phyloP scores from a whole-genome alignment of 2,329 filamentous ascomycete genomes.

The Sporothrix brunneoviolacea region DNA sequence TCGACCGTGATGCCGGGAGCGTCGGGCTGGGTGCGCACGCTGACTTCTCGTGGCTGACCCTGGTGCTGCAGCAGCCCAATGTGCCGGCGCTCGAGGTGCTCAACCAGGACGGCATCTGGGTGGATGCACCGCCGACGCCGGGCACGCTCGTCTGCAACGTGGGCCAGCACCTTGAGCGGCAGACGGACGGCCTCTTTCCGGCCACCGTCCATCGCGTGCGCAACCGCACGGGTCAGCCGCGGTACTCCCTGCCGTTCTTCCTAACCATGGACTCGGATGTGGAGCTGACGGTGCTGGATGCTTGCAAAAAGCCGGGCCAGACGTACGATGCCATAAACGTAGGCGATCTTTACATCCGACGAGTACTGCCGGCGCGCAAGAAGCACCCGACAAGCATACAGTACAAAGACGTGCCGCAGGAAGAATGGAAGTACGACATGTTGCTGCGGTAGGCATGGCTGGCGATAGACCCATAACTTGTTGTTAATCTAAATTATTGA shows the following conservation, averaged over 20 bases:
- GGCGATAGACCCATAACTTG: no score
- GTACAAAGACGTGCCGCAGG: no score
- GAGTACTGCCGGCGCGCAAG: no score
- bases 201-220: slow-evolving; percentile 44
- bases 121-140: slow-evolving; percentile 13
- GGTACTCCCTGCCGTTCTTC: slow-evolving; percentile 52
- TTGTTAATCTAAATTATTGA: no score
- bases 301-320: neutral
- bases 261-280: slow-evolving; percentile 41
- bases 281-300: neutral
- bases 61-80: slow-evolving; percentile 44
- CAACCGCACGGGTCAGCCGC: slow-evolving; percentile 34
- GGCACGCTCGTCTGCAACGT: slow-evolving; percentile 41
- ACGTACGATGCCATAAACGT: no score
- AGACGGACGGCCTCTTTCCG: slow-evolving; percentile 43
- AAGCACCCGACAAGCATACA: no score
- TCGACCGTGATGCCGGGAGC: neutral
- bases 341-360: no score
- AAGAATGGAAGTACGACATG: no score
- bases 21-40: slow-evolving; percentile 41
- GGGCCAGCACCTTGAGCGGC: slow-evolving; percentile 44
- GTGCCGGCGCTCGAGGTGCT: slow-evolving; percentile 36
- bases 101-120: slow-evolving; percentile 31
- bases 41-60: slow-evolving; percentile 42
- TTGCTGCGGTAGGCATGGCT: no score